Evolutionary conservation across 164 flowering plant genomes (phyloP).

Genomic region (Vitis cinerea): DNA sequence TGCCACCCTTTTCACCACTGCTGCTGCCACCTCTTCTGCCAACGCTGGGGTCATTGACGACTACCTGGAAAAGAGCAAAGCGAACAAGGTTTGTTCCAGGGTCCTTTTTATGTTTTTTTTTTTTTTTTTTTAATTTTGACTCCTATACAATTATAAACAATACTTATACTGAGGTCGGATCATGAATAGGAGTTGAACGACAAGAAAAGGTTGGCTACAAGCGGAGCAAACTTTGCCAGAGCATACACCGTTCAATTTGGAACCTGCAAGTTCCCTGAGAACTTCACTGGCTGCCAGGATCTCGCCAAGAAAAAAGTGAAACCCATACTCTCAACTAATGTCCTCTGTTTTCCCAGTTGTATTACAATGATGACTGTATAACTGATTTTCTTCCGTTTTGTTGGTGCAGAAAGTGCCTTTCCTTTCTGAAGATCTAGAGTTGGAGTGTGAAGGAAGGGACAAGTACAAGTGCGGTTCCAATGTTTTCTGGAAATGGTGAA

Average conservation of each 20-base stretch:
- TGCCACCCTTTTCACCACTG: constrained; percentile 58
- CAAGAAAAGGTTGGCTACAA: constrained; percentile 96
- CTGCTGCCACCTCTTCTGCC: constrained; percentile 57
- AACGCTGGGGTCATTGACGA: constrained; percentile 84
- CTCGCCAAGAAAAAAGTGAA: constrained; percentile 93
- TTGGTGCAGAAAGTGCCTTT: constrained; percentile 89
- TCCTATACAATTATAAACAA: no score
- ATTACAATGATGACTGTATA: background rate
- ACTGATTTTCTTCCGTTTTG: constrained; percentile 1
- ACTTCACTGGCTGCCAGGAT: constrained; percentile 99
- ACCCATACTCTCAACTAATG: background rate
- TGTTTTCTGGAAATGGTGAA: constrained; percentile 97
- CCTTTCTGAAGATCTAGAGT: constrained; percentile 62
- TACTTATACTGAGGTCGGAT: background rate
- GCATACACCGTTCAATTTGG: constrained; percentile 95
- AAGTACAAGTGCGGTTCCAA: constrained; percentile 96
- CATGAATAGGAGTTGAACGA: constrained; percentile 81
- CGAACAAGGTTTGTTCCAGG: constrained; percentile 68
- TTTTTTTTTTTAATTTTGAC: no score
- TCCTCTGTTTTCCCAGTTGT: background rate
- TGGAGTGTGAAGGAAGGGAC: constrained; percentile 97
- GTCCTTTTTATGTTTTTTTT: background rate
- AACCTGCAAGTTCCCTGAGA: constrained; percentile 95
- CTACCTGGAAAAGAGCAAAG: constrained; percentile 88
- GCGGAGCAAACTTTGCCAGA: constrained; percentile 93